Conservation (phyloP, 2,329 filamentous ascomycete genomes). For the Huntiella bhutanensis region DNA sequence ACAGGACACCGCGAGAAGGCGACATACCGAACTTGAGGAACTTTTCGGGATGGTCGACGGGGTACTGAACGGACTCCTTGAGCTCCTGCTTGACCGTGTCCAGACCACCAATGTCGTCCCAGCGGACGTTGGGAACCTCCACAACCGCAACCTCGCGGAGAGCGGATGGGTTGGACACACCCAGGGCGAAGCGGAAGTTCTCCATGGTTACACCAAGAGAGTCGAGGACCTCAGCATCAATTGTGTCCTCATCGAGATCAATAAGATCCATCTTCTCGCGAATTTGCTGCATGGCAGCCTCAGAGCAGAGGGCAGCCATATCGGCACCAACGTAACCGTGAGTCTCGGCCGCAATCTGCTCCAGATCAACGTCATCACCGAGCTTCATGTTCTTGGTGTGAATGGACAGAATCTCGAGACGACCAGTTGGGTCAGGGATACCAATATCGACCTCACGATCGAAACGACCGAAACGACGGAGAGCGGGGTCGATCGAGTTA, state of each 20-base stretch:
- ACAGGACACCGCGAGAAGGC: constrained; percentile 91
- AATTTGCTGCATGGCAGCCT: constrained; percentile 99
- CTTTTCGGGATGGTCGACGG: constrained; percentile 97
- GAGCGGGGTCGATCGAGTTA: constrained; percentile 94
- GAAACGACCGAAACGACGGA: constrained; percentile 95
- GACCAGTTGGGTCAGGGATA: constrained; percentile 91
- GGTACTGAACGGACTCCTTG: constrained; percentile 96
- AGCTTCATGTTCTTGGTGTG: constrained; percentile 99
- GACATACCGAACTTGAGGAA: constrained; percentile 99
- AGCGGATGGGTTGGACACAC: constrained; percentile 94
- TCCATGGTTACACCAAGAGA: constrained; percentile 98
- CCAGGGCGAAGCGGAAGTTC: constrained; percentile 97
- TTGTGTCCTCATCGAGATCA: constrained; percentile 95
- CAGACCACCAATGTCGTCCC: constrained; percentile 98
- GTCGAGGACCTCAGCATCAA: constrained; percentile 94
- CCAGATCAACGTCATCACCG: constrained; percentile 85
- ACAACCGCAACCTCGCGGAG: constrained; percentile 97
- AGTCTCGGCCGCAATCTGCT: constrained; percentile 91
- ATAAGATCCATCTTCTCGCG: constrained; percentile 99
- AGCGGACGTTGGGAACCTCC: constrained; percentile 96
- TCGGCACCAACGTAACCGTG: constrained; percentile 98
- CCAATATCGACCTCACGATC: constrained; percentile 98
- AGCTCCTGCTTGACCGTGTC: constrained; percentile 98
- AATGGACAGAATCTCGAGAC: constrained; percentile 96
- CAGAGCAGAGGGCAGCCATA: constrained; percentile 92